phyloP scores from a whole-genome alignment of 768 basidiomycete species.

The Termitomyces sp. region DNA sequence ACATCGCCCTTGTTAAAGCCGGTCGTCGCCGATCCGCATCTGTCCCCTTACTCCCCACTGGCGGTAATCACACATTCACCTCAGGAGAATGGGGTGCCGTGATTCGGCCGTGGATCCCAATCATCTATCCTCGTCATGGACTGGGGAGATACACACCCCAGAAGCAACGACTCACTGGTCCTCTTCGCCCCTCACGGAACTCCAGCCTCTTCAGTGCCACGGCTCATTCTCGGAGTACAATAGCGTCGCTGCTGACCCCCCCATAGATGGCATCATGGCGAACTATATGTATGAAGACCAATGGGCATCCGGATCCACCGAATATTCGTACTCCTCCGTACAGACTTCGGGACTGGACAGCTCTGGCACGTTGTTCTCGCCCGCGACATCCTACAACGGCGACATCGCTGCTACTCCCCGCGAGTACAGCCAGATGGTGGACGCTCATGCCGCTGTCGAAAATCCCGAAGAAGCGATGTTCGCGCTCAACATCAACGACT shows the following conservation, averaged over 20 bases:
- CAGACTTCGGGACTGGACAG: background rate
- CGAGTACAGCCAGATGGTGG: slow-evolving; percentile 6
- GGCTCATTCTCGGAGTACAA: background rate
- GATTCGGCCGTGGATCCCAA: slow-evolving; percentile 9
- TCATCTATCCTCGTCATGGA: slow-evolving; percentile 41
- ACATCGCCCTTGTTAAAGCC: slow-evolving; percentile 16
- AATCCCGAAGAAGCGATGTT: slow-evolving; percentile 20
- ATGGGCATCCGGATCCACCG: slow-evolving; percentile 1
- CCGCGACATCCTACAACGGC: background rate
- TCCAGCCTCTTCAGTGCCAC: background rate
- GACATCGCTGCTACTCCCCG: background rate
- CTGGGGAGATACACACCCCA: slow-evolving; percentile 22
- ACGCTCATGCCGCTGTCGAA: background rate
- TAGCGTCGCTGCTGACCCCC: background rate
- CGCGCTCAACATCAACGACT: slow-evolving; percentile 24
- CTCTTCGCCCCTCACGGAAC: slow-evolving; percentile 3
- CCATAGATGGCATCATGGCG: background rate
- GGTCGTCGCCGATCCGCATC: slow-evolving; percentile 29
- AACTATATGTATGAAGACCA: background rate
- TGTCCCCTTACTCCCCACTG: slow-evolving; percentile 25
- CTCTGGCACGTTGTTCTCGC: slow-evolving; percentile 6
- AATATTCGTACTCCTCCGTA: background rate
- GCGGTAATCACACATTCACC: slow-evolving; percentile 3
- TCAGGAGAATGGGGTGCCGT: slow-evolving; percentile 1
- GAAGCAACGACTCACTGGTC: slow-evolving; percentile 4